Evolutionary conservation across 768 basidiomycete species (phyloP).

Genomic region (Trametes meyenii): DNA sequence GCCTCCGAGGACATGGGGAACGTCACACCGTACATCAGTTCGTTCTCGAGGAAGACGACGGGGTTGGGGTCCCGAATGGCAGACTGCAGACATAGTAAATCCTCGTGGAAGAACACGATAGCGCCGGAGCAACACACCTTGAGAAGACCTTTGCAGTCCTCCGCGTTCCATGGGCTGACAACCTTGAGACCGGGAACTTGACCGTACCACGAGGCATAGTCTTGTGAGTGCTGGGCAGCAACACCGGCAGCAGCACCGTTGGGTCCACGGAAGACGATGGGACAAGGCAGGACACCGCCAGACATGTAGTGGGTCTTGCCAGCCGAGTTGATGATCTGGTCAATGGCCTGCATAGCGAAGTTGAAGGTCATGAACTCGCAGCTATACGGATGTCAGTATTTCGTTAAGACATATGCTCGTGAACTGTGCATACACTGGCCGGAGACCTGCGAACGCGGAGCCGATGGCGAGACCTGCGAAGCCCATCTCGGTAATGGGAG

Average conservation of each 20-base stretch:
- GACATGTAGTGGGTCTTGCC: constrained; percentile 99
- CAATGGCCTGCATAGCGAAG: constrained; percentile 99
- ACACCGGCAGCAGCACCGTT: constrained; percentile 99
- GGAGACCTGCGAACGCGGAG: constrained; percentile 90
- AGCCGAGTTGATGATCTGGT: constrained; percentile 99
- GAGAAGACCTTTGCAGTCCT: constrained; percentile 97
- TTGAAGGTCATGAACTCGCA: constrained; percentile 99
- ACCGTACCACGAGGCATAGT: constrained; percentile 95
- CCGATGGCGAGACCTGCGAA: constrained; percentile 97
- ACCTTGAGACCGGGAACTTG: constrained; percentile 96
- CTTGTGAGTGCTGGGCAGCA: constrained; percentile 95
- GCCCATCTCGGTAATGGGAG: constrained; percentile 97
- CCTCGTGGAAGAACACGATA: neutral
- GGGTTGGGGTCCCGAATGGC: constrained; percentile 99
- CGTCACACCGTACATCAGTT: constrained; percentile 96
- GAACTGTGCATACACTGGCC: constrained; percentile 73
- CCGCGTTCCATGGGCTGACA: constrained; percentile 96
- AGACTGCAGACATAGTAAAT: constrained; percentile 47
- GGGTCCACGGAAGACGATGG: constrained; percentile 98
- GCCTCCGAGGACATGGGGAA: constrained; percentile 97
- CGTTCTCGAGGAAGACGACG: constrained; percentile 98
- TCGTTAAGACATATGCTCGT: neutral
- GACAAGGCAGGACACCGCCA: constrained; percentile 97
- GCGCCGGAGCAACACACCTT: constrained; percentile 59
- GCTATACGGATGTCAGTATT: constrained; percentile 41